These are phyloP conservation scores for Cryphonectria japonica DNA, from an alignment of 2,329 filamentous ascomycete genomes.

Conservation along the genomic window DNA sequence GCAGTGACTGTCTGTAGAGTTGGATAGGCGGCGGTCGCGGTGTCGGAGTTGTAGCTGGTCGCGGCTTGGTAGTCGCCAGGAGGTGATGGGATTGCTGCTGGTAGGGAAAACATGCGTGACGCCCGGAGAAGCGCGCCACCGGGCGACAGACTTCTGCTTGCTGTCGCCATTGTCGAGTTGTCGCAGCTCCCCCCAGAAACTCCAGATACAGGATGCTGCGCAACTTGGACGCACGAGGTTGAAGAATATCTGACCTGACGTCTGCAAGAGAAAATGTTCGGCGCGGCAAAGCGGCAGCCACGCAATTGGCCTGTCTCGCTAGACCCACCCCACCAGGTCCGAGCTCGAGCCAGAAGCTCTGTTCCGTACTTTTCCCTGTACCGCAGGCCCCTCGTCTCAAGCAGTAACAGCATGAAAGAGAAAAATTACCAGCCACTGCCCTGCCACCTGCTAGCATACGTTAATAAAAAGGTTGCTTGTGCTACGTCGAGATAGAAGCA, in stretches of 20 bases:
- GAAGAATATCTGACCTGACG: not conserved
- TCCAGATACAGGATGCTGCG: not conserved
- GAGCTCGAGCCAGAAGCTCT: slow-evolving; percentile 4
- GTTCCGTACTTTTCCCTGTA: not conserved
- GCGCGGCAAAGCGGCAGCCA: slow-evolving; percentile 9
- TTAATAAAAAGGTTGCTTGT: not conserved
- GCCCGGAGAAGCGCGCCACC: slow-evolving; percentile 75
- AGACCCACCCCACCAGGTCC: slow-evolving; percentile 10
- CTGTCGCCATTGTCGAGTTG: slow-evolving; percentile 35
- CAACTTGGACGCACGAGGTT: not conserved
- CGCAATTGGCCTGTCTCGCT: not conserved
- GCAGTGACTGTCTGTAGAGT: slow-evolving; percentile 82
- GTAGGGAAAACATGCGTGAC: slow-evolving; percentile 89
- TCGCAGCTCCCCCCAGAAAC: slow-evolving; percentile 19
- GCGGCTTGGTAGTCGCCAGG: slow-evolving; percentile 51
- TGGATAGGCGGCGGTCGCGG: slow-evolving; percentile 77
- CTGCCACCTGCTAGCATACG: not conserved
- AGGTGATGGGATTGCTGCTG: slow-evolving; percentile 71
- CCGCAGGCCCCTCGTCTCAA: not conserved
- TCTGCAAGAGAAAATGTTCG: slow-evolving; percentile 11
- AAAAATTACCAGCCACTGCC: not conserved
- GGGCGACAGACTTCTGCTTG: slow-evolving; percentile 52
- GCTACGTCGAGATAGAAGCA: not conserved
- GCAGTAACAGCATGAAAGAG: not conserved
- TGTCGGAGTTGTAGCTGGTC: slow-evolving; percentile 60